Base-by-base conservation (phyloP, 768 basidiomycete species). In the Exidia glandulosa region DNA sequence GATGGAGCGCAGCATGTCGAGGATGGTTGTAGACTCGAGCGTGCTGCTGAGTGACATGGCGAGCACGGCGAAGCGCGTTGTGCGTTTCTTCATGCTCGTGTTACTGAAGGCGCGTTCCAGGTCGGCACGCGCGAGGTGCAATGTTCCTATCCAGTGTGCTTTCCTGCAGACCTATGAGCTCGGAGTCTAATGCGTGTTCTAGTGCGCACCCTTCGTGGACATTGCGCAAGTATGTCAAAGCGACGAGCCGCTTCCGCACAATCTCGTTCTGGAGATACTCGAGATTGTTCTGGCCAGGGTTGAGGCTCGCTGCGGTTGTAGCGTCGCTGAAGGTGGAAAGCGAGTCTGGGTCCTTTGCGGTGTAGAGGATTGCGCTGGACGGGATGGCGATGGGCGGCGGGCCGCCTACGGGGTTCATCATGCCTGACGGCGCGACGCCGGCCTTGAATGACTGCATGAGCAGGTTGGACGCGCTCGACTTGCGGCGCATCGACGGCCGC, bases 111-210 rank as follows among this genome's bases (percentile, higher is more conserved):
- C 81, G 56, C 77, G 81, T 60, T 89, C 86, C 3, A 94, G 81
- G 58, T 92, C 92, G 19, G 75, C 66, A 55, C 81, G 81, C 59
- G 86, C 84, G 66, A 94, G 81, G 67, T 88, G 79, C 64, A 94
- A 84, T 13, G 92, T 94, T 69, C 91, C 88, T 67, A 90, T 90
- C 90, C 90, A 92, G 68, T 90, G 86, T 63, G 84, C 85, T 59
- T 83, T 84, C 58, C 90, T 92, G 67, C 2, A 37, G 23, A 33
- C 32, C 63, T 50, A 60, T 23, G 33, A 33, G 27, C 7, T 47
- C 41, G 31, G 12, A 45, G 63, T 57, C 13, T 34, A 36, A 37
- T 56, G 59, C 31, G 52, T 57, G 25, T 50, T 10, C 16, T 2
- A 25, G 27, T 56, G 79, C 85, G 66, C 63, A 91, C 88, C 92